These are phyloP conservation scores for Fraxinus latifolia DNA, from an alignment of 305 asterid genomes.

Conservation along the genomic window DNA sequence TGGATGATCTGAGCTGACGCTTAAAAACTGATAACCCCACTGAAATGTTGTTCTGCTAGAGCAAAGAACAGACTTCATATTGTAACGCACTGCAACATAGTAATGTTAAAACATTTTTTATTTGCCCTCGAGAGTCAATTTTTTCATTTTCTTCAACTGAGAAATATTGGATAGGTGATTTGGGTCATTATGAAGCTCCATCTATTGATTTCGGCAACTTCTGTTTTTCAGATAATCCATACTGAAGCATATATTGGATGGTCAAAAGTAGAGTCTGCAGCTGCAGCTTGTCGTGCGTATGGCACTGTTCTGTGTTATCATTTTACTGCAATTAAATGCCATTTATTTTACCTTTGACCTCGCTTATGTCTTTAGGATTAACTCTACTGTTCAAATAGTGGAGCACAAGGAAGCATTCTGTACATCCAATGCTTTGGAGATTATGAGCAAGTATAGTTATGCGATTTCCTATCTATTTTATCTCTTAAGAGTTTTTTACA, in stretches of 20 bases:
- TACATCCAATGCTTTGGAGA: slow-evolving; percentile 77
- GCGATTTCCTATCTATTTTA: background rate
- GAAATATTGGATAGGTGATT: background rate
- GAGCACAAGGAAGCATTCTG: slow-evolving; percentile 88
- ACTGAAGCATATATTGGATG: slow-evolving; percentile 83
- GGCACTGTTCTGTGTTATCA: slow-evolving; percentile 20
- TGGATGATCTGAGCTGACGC: background rate
- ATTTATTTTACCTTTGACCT: slow-evolving; percentile 7
- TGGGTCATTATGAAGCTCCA: background rate
- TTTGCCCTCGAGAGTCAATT: background rate
- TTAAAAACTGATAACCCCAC: background rate
- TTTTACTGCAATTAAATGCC: background rate
- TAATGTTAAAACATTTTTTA: background rate
- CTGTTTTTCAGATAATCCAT: slow-evolving; percentile 67
- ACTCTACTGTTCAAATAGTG: slow-evolving; percentile 65
- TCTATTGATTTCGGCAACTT: slow-evolving; percentile 6
- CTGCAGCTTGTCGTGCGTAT: slow-evolving; percentile 93
- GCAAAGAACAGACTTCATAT: background rate
- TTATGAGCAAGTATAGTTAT: slow-evolving; percentile 61
- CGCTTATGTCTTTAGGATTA: slow-evolving; percentile 51
- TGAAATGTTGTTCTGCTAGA: background rate
- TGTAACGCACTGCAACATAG: background rate
- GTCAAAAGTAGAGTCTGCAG: slow-evolving; percentile 98
- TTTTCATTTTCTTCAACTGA: background rate
- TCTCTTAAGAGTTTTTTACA: background rate